Base-by-base conservation (phyloP, 208 protist genomes). In the Lotmaria passim region DNA sequence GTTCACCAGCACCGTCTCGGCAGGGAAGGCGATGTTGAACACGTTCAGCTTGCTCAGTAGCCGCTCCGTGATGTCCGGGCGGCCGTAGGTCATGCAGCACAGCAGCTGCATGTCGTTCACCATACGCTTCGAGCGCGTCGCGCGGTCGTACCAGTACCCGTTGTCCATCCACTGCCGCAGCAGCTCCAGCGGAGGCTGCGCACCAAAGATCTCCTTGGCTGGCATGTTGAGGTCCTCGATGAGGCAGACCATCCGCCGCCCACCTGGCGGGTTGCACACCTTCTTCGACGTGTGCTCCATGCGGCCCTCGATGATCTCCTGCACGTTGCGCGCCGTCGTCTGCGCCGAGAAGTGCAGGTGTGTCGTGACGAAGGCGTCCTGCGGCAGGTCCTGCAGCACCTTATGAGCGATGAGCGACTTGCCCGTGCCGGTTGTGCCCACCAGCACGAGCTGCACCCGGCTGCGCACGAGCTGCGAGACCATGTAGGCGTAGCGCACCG, bases 221-320 rank as follows among this genome's bases (percentile, higher is more conserved):
- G 98, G 98, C 97, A 99, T 99, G 76, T 99, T 99, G 17, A 99
- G 83, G 68, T 99, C 98, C 86, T 99, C 98, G 52, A 99, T 85
- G 69, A 99, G 98, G 62, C 96, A 94, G 53, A 99, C 83, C 85
- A 99, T 92, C 46, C 91, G 82, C 52, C 98, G 97, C 31, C 97
- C 97, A 43, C 88, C 93, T 8, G 94, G 86, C 3, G 98, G 98
- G 41, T 83, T 89, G 76, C 91, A 99, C n/a, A 91, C 96, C 76
- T 98, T 97, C 79, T 98, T 98, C 31, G 95, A 97, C 55, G 96
- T 95, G 84, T 98, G 98, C 86, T 99, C 96, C 84, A 99, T 95
- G 43, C 89, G 73, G 23, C 88, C 88, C 79, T 99, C 98, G 61
- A 99, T 98, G 47, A 98, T 97, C 59, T 98, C 91, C 81, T 99